A percentile compares a stretch with the other conserved stretches of the same genome.
Evolutionary conservation across 2,329 filamentous ascomycete genomes (phyloP).

Genomic region (Talaromyces sp.): DNA sequence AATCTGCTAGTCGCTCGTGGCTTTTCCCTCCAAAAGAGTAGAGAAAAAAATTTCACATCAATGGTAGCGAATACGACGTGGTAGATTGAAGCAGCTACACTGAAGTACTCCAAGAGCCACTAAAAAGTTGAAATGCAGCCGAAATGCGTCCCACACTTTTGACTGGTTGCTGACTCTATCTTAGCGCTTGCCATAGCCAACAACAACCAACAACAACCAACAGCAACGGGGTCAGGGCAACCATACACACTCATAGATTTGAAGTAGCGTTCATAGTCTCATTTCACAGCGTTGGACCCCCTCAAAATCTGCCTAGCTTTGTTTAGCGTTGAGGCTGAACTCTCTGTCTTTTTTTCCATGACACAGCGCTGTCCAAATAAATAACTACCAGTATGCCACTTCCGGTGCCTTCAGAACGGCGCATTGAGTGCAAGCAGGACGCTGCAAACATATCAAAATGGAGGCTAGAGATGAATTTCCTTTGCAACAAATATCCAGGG

Average conservation of each 20-base stretch:
- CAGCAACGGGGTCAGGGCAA: neutral
- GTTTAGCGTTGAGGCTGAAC: neutral
- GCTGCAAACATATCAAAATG: neutral
- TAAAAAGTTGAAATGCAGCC: neutral
- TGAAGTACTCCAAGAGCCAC: neutral
- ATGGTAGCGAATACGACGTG: neutral
- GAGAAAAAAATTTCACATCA: neutral
- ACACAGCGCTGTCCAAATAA: neutral
- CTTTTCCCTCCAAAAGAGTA: neutral
- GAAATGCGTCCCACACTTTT: neutral
- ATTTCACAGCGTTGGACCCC: neutral
- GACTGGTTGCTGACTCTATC: neutral
- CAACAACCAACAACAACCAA: neutral
- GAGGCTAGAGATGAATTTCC: conserved; percentile 7
- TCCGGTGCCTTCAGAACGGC: neutral
- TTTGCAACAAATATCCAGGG: neutral
- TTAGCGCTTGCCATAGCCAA: neutral
- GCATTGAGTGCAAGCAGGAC: neutral
- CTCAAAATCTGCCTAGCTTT: neutral
- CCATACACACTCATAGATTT: neutral
- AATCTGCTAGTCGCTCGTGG: neutral
- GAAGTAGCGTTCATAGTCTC: neutral
- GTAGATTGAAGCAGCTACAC: neutral
- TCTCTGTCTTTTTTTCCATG: neutral
- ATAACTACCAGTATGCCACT: neutral